Evolutionary conservation across 441 rosid species (phyloP).

Genomic region (Gossypium schwendimanii): DNA sequence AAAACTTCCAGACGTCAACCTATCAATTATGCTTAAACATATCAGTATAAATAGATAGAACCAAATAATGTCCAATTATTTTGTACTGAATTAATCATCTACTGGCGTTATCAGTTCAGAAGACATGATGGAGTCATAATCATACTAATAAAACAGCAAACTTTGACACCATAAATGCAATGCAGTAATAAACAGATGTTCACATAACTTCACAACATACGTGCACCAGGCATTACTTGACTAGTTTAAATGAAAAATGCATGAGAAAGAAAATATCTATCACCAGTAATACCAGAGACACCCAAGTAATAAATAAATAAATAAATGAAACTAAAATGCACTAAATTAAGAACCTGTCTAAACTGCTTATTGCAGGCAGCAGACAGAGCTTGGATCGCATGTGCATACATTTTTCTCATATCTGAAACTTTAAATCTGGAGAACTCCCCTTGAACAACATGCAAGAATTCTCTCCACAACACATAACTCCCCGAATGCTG

Average conservation of each 20-base stretch:
- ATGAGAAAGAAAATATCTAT: not conserved
- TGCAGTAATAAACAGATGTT: not conserved
- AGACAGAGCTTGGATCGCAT: constrained; percentile 83
- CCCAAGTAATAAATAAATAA: not conserved
- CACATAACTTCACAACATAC: not conserved
- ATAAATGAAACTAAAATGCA: not conserved
- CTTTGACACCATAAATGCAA: not conserved
- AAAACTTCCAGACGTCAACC: not conserved
- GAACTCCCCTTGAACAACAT: constrained; percentile 72
- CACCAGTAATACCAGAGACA: not conserved
- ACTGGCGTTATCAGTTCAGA: not conserved
- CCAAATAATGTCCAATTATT: not conserved
- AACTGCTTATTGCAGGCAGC: constrained; percentile 70
- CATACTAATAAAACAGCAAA: not conserved
- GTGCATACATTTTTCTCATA: constrained; percentile 76
- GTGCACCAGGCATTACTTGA: not conserved
- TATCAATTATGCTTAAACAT: not conserved
- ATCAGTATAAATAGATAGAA: not conserved
- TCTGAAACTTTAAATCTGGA: constrained; percentile 92
- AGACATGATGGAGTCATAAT: not conserved
- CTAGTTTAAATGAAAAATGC: not conserved
- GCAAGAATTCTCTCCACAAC: constrained; percentile 81
- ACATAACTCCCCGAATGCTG: constrained; percentile 64
- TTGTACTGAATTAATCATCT: not conserved
- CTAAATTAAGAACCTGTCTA: constrained; percentile 87